Percentiles rank a stretch among this genome's conserved stretches.
Conservation (phyloP, 192 early-diverging fungal species). For the Nowakowskiella sp. region DNA sequence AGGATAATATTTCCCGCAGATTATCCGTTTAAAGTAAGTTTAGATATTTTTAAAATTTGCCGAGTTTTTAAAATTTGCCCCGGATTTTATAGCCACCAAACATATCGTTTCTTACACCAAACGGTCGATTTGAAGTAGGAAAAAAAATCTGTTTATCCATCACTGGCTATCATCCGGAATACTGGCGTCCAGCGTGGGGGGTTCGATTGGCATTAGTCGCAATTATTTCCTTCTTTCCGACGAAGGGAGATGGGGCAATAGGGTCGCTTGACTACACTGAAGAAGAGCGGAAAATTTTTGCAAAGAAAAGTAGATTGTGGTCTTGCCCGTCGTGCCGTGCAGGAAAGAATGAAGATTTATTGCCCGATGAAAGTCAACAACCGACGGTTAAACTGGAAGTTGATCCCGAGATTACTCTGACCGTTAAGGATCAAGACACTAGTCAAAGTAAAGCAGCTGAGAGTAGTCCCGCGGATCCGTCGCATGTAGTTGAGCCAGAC, state of each 20-base stretch:
- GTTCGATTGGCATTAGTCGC: slow-evolving; percentile 85
- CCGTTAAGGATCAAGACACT: no score
- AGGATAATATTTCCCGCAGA: slow-evolving; percentile 85
- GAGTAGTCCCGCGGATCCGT: no score
- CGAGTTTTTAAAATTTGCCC: neutral
- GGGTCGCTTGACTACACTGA: slow-evolving; percentile 68
- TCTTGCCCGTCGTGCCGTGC: slow-evolving; percentile 19
- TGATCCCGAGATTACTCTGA: slow-evolving; percentile 17
- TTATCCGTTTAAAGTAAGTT: slow-evolving; percentile 76
- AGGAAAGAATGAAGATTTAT: slow-evolving; percentile 16
- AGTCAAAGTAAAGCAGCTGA: no score
- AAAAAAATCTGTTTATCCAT: slow-evolving; percentile 94
- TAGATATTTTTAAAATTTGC: neutral
- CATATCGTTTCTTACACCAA: slow-evolving; percentile 43
- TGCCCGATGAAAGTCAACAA: slow-evolving; percentile 25
- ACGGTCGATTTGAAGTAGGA: slow-evolving; percentile 75
- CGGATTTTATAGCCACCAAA: slow-evolving; percentile 30
- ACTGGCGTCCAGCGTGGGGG: slow-evolving; percentile 96
- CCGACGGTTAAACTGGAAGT: slow-evolving; percentile 17
- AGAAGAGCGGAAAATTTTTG: slow-evolving; percentile 53
- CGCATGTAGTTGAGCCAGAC: no score
- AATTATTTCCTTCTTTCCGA: slow-evolving; percentile 84
- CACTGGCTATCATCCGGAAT: slow-evolving; percentile 89
- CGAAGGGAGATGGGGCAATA: slow-evolving; percentile 69
- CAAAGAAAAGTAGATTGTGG: slow-evolving; percentile 47